Evolutionary conservation across 345 rosid genomes (phyloP).

Genomic region (Turnera subulata): DNA sequence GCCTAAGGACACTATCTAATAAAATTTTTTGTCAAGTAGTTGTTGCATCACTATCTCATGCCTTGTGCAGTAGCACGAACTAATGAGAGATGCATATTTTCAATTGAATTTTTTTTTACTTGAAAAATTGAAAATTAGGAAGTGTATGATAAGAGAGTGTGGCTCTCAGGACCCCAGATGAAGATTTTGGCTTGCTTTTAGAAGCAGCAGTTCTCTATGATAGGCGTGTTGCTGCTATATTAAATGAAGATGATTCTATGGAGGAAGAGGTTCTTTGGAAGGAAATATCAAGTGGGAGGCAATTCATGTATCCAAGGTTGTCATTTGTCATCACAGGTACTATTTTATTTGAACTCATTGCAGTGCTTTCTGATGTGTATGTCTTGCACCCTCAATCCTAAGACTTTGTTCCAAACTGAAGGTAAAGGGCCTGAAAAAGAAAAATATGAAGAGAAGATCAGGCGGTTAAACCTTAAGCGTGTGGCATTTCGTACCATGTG

Average conservation of each 20-base stretch:
- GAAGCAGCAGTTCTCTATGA: constrained; percentile 99
- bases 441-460: constrained; percentile 81
- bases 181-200: constrained; percentile 85
- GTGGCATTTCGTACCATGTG: constrained; percentile 97
- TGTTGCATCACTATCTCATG: too few relatives aligned
- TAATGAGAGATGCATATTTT: too few relatives aligned
- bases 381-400: neutral
- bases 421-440: constrained; percentile 97
- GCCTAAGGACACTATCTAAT: too few relatives aligned
- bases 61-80: too few relatives aligned
- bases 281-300: constrained; percentile 45
- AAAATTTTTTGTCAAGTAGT: too few relatives aligned
- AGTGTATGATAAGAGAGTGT: neutral
- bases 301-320: constrained; percentile 60
- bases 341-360: neutral
- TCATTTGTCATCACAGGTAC: constrained; percentile 89
- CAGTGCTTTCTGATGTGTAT: neutral
- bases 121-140: too few relatives aligned
- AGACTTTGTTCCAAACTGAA: constrained; percentile 25
- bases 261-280: constrained; percentile 42
- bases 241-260: constrained; percentile 52
- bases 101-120: too few relatives aligned
- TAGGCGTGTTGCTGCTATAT: constrained; percentile 81
- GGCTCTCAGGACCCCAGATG: constrained; percentile 87
- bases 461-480: constrained; percentile 61